phyloP scores from a whole-genome alignment of 352 stramenopile species.

The Globisporangium emineosum region DNA sequence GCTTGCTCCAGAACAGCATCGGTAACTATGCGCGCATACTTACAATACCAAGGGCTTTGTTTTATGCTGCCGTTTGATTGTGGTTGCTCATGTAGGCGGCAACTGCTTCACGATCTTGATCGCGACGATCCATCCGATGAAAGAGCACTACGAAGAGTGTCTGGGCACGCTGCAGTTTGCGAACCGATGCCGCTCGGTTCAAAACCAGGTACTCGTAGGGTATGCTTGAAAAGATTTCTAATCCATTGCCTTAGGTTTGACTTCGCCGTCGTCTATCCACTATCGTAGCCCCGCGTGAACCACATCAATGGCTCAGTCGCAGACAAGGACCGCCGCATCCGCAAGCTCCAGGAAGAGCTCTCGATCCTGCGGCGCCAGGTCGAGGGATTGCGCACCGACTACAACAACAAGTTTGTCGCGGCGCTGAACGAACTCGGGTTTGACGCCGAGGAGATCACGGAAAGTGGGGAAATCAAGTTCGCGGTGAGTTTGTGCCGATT shows the following conservation, averaged over 20 bases:
- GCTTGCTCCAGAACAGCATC: conserved; percentile 83
- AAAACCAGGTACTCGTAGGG: conserved; percentile 86
- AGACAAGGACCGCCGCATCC: conserved; percentile 83
- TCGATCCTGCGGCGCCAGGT: conserved; percentile 55
- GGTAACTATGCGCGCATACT: conserved; percentile 24
- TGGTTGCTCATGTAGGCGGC: conserved; percentile 41
- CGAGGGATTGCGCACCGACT: conserved; percentile 62
- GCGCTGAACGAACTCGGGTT: conserved; percentile 78
- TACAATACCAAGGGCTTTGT: background rate
- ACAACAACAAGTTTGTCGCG: conserved; percentile 72
- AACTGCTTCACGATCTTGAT: conserved; percentile 86
- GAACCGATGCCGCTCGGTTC: conserved; percentile 87
- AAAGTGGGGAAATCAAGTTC: conserved; percentile 81
- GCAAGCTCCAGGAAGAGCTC: conserved; percentile 79
- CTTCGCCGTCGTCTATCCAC: background rate
- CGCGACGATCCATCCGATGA: conserved; percentile 87
- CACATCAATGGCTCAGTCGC: conserved; percentile 82
- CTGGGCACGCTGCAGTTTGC: conserved; percentile 90
- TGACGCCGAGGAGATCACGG: conserved; percentile 72
- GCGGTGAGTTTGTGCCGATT: conserved; percentile 31
- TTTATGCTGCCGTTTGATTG: background rate
- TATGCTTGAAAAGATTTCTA: too few relatives aligned
- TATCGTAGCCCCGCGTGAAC: conserved; percentile 62
- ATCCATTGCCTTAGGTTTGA: background rate
- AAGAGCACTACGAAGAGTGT: conserved; percentile 89